Percentiles rank a stretch among this genome's conserved stretches.
Conservation (phyloP, 1,284 basidiomycete genomes). For the Pterulicium gracile region DNA sequence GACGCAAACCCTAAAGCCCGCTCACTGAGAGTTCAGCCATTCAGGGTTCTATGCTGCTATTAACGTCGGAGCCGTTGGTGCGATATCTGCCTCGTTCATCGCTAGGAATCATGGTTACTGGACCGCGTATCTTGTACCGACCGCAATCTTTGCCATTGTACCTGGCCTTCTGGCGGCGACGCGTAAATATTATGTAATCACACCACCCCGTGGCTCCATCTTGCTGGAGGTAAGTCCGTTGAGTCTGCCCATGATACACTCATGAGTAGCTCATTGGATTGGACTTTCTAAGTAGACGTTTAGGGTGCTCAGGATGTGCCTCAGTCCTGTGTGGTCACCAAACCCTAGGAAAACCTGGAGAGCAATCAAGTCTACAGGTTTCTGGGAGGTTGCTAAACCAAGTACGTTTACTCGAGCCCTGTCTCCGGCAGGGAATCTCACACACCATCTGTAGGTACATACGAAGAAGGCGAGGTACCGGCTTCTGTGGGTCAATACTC, state of each 20-base stretch:
- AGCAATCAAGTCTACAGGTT: slow-evolving; percentile 22
- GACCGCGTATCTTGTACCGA: slow-evolving; percentile 34
- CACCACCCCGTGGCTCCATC: slow-evolving; percentile 47
- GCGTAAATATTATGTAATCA: slow-evolving; percentile 35
- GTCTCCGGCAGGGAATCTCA: too few relatives aligned
- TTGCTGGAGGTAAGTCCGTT: slow-evolving; percentile 26
- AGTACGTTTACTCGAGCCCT: background rate
- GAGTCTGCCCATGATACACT: too few relatives aligned
- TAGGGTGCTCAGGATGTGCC: slow-evolving; percentile 23
- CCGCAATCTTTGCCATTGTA: slow-evolving; percentile 28
- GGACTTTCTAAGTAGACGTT: slow-evolving; percentile 14
- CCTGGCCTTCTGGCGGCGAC: slow-evolving; percentile 34
- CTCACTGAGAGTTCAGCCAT: too few relatives aligned
- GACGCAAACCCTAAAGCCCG: background rate
- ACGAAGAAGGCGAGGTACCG: slow-evolving; percentile 5
- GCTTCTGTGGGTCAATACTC: slow-evolving; percentile 19
- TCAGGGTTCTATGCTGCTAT: slow-evolving; percentile 40
- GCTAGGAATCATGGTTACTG: slow-evolving; percentile 38
- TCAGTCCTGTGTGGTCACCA: slow-evolving; percentile 23
- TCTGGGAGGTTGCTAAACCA: slow-evolving; percentile 55
- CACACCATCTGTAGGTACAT: background rate
- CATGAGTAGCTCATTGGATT: too few relatives aligned
- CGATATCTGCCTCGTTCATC: slow-evolving; percentile 37
- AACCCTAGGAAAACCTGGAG: slow-evolving; percentile 23
- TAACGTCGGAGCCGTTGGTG: slow-evolving; percentile 44